Percentiles rank a stretch among this genome's conserved stretches.
Evolutionary conservation across 2,329 filamentous ascomycete genomes (phyloP).

Genomic region (Trichophyton mentagrophytes): DNA sequence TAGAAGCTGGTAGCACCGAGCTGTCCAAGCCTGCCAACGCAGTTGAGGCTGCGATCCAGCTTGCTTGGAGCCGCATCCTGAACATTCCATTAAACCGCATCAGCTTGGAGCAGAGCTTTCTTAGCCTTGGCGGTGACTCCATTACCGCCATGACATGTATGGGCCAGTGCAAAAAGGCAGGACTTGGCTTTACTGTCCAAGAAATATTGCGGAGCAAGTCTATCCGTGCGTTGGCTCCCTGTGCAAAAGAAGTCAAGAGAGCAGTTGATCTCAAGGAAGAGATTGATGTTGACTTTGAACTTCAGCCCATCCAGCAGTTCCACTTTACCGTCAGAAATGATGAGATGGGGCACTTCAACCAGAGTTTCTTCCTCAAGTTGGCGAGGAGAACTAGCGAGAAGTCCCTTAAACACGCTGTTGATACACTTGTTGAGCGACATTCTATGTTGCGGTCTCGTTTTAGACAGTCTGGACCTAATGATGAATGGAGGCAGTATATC

Average conservation of each 20-base stretch:
- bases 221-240: slow-evolving; percentile 26
- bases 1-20: background rate
- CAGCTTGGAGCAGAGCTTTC: slow-evolving; percentile 28
- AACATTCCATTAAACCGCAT: slow-evolving; percentile 25
- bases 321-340: slow-evolving; percentile 13
- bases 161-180: slow-evolving; percentile 35
- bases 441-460: slow-evolving; percentile 18
- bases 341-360: slow-evolving; percentile 16
- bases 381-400: slow-evolving; percentile 2
- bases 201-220: slow-evolving; percentile 38
- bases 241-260: slow-evolving; percentile 21
- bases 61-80: slow-evolving; percentile 29
- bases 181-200: slow-evolving; percentile 36
- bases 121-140: slow-evolving; percentile 37
- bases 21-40: slow-evolving; percentile 13
- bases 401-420: slow-evolving; percentile 10
- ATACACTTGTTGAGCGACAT: slow-evolving; percentile 14
- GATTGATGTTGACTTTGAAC: slow-evolving; percentile 13
- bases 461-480: slow-evolving; percentile 19
- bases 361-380: slow-evolving; percentile 16
- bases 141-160: slow-evolving; percentile 41
- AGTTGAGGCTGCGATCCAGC: slow-evolving; percentile 21
- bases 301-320: slow-evolving; percentile 18
- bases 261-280: slow-evolving; percentile 19
- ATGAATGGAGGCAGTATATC: slow-evolving; percentile 14